Base-by-base conservation (phyloP, 1,284 basidiomycete species). In the Grifola frondosa region DNA sequence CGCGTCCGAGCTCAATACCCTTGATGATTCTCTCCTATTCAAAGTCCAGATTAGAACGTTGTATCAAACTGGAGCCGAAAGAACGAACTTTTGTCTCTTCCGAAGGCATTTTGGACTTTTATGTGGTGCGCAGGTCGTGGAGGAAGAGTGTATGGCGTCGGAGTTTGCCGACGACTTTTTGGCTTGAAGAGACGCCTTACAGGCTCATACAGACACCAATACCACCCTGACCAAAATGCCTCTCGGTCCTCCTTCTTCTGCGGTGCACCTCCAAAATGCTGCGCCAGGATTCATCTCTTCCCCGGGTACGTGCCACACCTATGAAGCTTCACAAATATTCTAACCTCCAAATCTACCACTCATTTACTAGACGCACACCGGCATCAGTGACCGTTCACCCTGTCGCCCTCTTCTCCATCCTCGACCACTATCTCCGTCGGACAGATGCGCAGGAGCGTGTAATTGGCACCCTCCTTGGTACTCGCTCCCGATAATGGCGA, bases 391-490 rank as follows among this genome's bases (percentile, higher is more conserved):
- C 84, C 31, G 78, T 96, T 47, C 91, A 94, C 64, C 93, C 94
- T n/a, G 87, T 90, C 39, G 91, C 92, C 7, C 81, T 99, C 45
- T 94, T 97, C 64, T 88, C 91, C 45, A 94, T 98, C 71, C 84
- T 99, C 52, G 96, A 98, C 69, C 96, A 99, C 73, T 97, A 94
- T 70, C 83, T 98, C 38, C 88, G 97, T 28, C 82, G 94, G 50
- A 86, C 81, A 38, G 81, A 86, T 56, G 67, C 74, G 28, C 89
- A 94, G 60, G 88, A 88, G 53, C 83, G 96, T 45, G 96, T 99
- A 7, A 96, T 99, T 62, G 97, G 97, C 19, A 97, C 97, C 0
- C 80, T 99, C 22, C 84, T 99, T 31, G 96, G 96, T 11, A 83
- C 79, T 37, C 83, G 95, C 56, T 84, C 79, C n/a, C 34, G 85